phyloP scores from a whole-genome alignment of 2,329 filamentous ascomycete species.

The Aureobasidium uvarum region DNA sequence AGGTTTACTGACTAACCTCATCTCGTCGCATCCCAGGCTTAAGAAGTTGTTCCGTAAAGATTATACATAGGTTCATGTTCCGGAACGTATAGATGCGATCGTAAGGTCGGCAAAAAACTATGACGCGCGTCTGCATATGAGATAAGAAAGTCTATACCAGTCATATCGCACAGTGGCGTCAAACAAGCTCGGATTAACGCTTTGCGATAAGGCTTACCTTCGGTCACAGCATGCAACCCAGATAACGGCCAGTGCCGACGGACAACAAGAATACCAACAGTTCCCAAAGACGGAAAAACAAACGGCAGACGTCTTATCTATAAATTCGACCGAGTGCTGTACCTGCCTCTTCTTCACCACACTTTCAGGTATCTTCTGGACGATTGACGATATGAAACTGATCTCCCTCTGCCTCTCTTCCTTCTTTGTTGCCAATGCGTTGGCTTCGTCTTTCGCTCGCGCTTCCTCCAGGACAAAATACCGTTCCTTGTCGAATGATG shows the following conservation, averaged over 20 bases:
- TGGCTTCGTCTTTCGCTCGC: constrained; percentile 14
- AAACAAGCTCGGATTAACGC: not conserved
- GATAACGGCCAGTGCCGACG: not conserved
- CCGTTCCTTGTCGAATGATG: not conserved
- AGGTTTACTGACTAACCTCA: too few relatives aligned
- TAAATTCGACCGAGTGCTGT: not conserved
- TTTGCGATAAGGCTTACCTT: not conserved
- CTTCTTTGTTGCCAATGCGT: constrained; percentile 3
- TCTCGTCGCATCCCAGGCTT: too few relatives aligned
- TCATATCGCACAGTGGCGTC: constrained; percentile 1
- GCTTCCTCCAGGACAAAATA: not conserved
- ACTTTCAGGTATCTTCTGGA: not conserved
- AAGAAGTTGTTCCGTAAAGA: too few relatives aligned
- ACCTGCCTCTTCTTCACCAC: not conserved
- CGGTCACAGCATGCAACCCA: not conserved
- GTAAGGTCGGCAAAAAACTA: too few relatives aligned
- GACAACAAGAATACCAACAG: not conserved
- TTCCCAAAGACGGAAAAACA: not conserved
- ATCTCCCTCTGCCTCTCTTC: not conserved
- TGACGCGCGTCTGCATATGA: not conserved
- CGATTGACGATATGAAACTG: not conserved
- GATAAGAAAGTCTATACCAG: not conserved
- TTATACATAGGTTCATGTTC: too few relatives aligned
- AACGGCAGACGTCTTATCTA: not conserved
- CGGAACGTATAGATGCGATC: too few relatives aligned